Evolutionary conservation across 352 stramenopile genomes (phyloP).

Genomic region (Pythium apleroticum): DNA sequence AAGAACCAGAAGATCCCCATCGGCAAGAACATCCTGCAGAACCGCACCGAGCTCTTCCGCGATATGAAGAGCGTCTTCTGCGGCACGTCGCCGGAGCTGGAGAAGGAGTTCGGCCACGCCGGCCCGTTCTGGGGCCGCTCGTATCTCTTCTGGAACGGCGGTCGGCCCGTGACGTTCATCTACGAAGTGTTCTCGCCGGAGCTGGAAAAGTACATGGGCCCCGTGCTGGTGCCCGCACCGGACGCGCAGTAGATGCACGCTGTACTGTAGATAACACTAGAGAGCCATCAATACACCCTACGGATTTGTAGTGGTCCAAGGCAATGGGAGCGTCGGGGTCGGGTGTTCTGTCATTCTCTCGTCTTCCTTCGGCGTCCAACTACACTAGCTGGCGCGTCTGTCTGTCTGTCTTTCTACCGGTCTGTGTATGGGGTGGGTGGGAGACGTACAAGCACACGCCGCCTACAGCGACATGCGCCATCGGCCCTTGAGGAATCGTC

Average conservation of each 20-base stretch:
- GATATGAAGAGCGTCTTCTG: slow-evolving; percentile 86
- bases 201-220: slow-evolving; percentile 79
- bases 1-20: slow-evolving; percentile 83
- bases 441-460: neutral
- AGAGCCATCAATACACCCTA: slow-evolving; percentile 1
- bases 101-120: slow-evolving; percentile 55
- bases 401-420: neutral
- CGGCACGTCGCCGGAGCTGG: slow-evolving; percentile 51
- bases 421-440: neutral
- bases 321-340: neutral
- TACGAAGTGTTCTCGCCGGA: slow-evolving; percentile 87
- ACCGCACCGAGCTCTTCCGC: slow-evolving; percentile 84
- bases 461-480: slow-evolving; percentile 84
- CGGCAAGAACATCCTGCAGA: slow-evolving; percentile 77
- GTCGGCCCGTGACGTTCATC: slow-evolving; percentile 79
- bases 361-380: slow-evolving; percentile 22
- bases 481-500: slow-evolving; percentile 78
- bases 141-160: slow-evolving; percentile 86
- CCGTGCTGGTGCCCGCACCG: slow-evolving; percentile 38
- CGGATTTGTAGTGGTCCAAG: neutral
- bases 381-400: slow-evolving; percentile 23
- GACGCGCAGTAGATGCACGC: neutral
- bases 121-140: slow-evolving; percentile 84
- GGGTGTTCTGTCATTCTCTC: slow-evolving; percentile 6
- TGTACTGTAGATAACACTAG: slow-evolving; percentile 5